Evolutionary conservation across 495 filamentous ascomycete genomes (phyloP), one percentile per base, ranked within the genome.

Genomic region (Penicillium bialowiezense): DNA sequence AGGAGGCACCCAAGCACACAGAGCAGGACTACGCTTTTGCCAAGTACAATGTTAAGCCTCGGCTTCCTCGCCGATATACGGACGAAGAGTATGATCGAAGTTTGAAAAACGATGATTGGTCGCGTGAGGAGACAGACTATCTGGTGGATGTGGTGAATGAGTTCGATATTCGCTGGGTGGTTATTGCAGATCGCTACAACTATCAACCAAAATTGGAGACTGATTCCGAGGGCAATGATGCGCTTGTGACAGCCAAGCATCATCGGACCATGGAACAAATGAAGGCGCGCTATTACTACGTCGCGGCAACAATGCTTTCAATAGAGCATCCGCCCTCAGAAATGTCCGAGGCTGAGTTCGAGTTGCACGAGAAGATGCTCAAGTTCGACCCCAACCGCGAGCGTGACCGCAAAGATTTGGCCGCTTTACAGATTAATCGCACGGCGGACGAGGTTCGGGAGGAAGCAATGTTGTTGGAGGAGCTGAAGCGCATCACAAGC

Each of bases 141-240:
- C 69, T 98, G 49, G 73, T 97, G 61, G 69, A 81, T 20, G 58
- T 92, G 20, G 87, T 77, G 9, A 73, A 77, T 37, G 84, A 92
- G 10, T 95, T 82, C 57, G 89, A 93, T 55, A 72, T 95, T 36
- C 83, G 91, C 46, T 98, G 93, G 86, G 72, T 91, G 13, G 69
- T 98, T n/a, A 90, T 98, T 37, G 87, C 82, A 67, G 93, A 98
- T 62, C 87, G 91, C 10, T 98, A 96, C 67, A 89, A 95, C 18
- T 96, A 83, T 58, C 67, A 74, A 41, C 80, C 86, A 1, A 62
- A 60, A 13, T 54, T 63, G 18, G 63, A 77, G 23, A 64, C 61
- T 6, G 69, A 73, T 51, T 56, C 59, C n/a, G 64, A 67, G 36
- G 51, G 56, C 24, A 70, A 53, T 31, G 70, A 53, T 31, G 70